phyloP scores from a whole-genome alignment of 495 filamentous ascomycete genomes.

The Penicillium turbatum region DNA sequence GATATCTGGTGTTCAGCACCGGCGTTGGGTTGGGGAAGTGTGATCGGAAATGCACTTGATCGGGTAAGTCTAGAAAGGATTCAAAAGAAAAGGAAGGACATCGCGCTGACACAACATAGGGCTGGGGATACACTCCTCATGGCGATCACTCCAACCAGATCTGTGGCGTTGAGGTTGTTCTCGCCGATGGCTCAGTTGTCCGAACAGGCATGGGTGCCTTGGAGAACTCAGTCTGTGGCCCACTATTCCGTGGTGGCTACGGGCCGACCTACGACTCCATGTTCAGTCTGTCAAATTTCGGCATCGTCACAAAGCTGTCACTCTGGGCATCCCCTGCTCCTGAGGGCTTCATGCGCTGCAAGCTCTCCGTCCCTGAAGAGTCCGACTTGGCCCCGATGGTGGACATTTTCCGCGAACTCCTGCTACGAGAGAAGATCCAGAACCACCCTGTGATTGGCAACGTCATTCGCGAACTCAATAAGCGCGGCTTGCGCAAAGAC shows the following conservation, averaged over 20 bases:
- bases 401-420: background rate
- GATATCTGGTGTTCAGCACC: slow-evolving; percentile 48
- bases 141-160: slow-evolving; percentile 12
- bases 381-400: background rate
- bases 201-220: slow-evolving; percentile 26
- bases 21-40: slow-evolving; percentile 51
- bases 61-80: background rate
- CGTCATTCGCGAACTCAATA: background rate
- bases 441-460: background rate
- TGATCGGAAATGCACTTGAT: slow-evolving; percentile 46
- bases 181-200: slow-evolving; percentile 7
- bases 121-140: slow-evolving; percentile 22
- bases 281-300: slow-evolving; percentile 55
- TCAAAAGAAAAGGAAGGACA: background rate
- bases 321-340: slow-evolving; percentile 22
- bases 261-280: slow-evolving; percentile 16
- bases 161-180: slow-evolving; percentile 8
- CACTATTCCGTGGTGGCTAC: background rate
- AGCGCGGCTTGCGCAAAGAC: background rate
- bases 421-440: background rate
- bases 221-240: background rate
- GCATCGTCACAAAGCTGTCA: slow-evolving; percentile 59
- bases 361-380: background rate
- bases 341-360: slow-evolving; percentile 43
- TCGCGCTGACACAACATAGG: slow-evolving; percentile 14